phyloP scores from a whole-genome alignment of 306 rosid genomes.

The Lupinus albus region DNA sequence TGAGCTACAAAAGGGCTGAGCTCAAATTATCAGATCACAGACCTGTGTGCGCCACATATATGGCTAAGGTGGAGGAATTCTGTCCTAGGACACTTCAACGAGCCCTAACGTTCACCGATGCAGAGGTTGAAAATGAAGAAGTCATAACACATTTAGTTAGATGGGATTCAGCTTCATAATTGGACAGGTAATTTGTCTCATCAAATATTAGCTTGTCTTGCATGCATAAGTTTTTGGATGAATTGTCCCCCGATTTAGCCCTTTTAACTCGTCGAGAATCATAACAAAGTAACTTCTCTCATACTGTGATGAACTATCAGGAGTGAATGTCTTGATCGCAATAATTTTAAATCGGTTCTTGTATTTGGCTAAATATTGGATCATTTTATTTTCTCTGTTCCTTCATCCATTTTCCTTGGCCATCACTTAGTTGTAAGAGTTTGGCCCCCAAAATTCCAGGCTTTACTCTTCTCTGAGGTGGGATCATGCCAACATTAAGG shows the following conservation, averaged over 20 bases:
- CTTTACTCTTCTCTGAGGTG: too few relatives aligned
- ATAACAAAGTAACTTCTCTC: too few relatives aligned
- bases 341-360: too few relatives aligned
- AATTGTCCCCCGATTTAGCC: neutral
- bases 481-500: too few relatives aligned
- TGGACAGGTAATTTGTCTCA: conserved; percentile 49
- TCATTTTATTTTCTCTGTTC: neutral
- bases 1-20: conserved; percentile 68
- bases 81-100: conserved; percentile 77
- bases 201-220: neutral
- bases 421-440: too few relatives aligned
- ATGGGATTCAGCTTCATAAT: conserved; percentile 48
- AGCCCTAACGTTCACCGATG: conserved; percentile 87
- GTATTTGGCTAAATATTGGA: too few relatives aligned
- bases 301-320: too few relatives aligned
- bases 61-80: conserved; percentile 83
- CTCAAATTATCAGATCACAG: conserved; percentile 80
- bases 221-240: conserved; percentile 1
- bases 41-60: conserved; percentile 85
- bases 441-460: too few relatives aligned
- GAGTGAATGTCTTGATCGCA: too few relatives aligned
- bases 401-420: neutral
- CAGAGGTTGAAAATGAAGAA: conserved; percentile 77
- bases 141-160: conserved; percentile 42
- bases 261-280: too few relatives aligned